phyloP scores from a whole-genome alignment of 768 basidiomycete genomes.

The Leccinellum luteum region DNA sequence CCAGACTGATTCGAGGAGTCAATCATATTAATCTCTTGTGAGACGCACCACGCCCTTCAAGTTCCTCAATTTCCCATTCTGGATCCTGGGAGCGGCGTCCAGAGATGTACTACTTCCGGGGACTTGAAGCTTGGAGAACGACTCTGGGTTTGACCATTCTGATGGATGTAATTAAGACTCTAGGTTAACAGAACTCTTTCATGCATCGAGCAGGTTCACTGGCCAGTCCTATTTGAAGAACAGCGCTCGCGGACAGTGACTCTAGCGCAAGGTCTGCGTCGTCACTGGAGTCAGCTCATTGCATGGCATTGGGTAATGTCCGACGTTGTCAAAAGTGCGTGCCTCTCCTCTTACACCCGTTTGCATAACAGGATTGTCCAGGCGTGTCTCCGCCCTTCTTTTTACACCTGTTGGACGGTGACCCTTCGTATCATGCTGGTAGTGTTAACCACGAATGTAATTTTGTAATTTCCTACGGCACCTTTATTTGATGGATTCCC shows the following conservation, averaged over 20 bases:
- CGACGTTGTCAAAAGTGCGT: conserved; percentile 5
- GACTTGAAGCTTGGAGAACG: too few species aligned
- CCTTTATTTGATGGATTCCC: conserved; percentile 78
- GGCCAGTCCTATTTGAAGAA: conserved; percentile 61
- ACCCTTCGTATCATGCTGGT: conserved; percentile 2
- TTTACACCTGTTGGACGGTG: conserved; percentile 62
- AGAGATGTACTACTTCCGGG: too few species aligned
- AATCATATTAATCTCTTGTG: too few species aligned
- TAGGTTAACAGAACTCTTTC: conserved; percentile 63
- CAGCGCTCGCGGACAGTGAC: conserved; percentile 49
- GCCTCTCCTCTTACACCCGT: conserved; percentile 11
- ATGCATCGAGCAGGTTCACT: conserved; percentile 66
- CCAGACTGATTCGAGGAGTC: too few species aligned
- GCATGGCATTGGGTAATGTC: conserved; percentile 79
- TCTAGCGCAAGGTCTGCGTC: conserved; percentile 79
- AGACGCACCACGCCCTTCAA: too few species aligned
- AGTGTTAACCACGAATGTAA: background rate
- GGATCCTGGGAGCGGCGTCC: too few species aligned
- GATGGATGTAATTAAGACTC: too few species aligned
- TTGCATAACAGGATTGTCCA: conserved; percentile 25
- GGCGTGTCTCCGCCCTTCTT: conserved; percentile 67
- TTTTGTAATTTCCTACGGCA: conserved; percentile 44
- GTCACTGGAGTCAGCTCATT: conserved; percentile 86
- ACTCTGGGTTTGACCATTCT: too few species aligned
- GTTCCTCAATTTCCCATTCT: too few species aligned